Evolutionary conservation across 2,329 filamentous ascomycete genomes (phyloP), one percentile per base, ranked within the genome.

Genomic region (Fusarium sororula): DNA sequence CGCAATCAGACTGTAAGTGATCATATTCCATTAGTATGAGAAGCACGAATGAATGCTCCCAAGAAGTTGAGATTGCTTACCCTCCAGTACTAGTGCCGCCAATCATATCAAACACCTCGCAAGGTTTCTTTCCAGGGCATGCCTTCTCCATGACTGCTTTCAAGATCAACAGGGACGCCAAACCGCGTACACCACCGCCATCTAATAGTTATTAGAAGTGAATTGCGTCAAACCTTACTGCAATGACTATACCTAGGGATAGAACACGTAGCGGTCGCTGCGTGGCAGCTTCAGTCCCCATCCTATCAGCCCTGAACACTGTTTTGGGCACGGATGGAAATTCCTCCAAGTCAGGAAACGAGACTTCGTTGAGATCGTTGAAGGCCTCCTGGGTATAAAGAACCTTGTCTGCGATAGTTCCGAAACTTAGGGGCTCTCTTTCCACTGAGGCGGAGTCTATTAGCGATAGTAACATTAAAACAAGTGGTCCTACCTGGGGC

Each of bases 271-370:
- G 41, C 5, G 41, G 41, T 0, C 22, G 41, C 0, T 42, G 24
- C 24, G 24, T 42, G n/a, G 41, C 41, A 24, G 13, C 22, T 1
- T 42, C 22, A n/a, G 41, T 42, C 3, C 41, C 41, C 41, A 42
- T 42, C 13, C n/a, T 42, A 24, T 42, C 41, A 42, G 41, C 41
- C 41, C 8, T 10, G 41, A 42, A 42, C 0, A 42, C 4, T 3
- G n/a, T 15, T 3, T 1, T 1, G 1, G 41, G 41, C 13, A 24
- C 13, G 0, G 41, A 24, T 14, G 41, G 41, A n/a, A 42, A 24
- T 15, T 42, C 22, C 12, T 42, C 22, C 22, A n/a, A n/a, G 0
- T 42, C 41, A 4, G 12, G 41, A 17, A 42, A 42, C 41, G n/a
- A n/a, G 2, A 42, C 0, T 24, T 24, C 41, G 0, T 24, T 42